phyloP scores from a whole-genome alignment of 345 rosid genomes.

The Gossypium stocksii region DNA sequence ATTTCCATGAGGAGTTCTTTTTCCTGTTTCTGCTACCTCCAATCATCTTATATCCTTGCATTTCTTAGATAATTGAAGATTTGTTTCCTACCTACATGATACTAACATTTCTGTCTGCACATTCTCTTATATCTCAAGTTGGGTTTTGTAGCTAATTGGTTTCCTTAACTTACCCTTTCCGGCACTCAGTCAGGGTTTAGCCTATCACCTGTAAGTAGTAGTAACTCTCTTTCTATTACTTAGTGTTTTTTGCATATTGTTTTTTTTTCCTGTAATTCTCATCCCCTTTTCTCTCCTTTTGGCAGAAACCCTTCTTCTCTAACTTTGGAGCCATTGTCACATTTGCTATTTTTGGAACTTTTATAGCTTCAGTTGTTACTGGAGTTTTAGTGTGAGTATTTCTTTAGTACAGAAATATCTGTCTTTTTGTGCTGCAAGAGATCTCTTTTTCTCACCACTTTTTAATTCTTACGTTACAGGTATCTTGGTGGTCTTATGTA shows the following conservation, averaged over 20 bases:
- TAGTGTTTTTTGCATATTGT: not conserved
- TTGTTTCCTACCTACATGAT: not conserved
- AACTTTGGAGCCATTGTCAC: conserved; percentile 98
- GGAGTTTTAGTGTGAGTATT: conserved; percentile 83
- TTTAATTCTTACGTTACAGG: conserved; percentile 31
- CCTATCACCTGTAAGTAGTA: conserved; percentile 71
- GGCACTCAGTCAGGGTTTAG: conserved; percentile 95
- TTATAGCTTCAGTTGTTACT: conserved; percentile 78
- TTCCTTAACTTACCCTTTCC: conserved; percentile 48
- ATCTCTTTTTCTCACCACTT: not conserved
- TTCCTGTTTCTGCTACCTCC: conserved; percentile 93
- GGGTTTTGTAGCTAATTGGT: not conserved
- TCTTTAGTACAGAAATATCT: not conserved
- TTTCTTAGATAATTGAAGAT: conserved; percentile 7
- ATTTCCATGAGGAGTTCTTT: conserved; percentile 97
- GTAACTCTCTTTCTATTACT: not conserved
- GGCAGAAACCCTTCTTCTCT: conserved; percentile 92
- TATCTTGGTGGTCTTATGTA: conserved; percentile 80
- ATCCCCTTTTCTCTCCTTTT: not conserved
- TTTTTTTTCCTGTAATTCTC: conserved; percentile 1
- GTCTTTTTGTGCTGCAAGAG: not conserved
- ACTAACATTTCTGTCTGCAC: not conserved
- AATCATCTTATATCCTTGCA: conserved; percentile 86
- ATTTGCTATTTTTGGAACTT: conserved; percentile 83
- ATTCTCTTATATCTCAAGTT: not conserved